Percentiles rank a stretch among this genome's conserved stretches.
Conservation (phyloP, 2,329 filamentous ascomycete genomes). For the Apiospora pterosperma region DNA sequence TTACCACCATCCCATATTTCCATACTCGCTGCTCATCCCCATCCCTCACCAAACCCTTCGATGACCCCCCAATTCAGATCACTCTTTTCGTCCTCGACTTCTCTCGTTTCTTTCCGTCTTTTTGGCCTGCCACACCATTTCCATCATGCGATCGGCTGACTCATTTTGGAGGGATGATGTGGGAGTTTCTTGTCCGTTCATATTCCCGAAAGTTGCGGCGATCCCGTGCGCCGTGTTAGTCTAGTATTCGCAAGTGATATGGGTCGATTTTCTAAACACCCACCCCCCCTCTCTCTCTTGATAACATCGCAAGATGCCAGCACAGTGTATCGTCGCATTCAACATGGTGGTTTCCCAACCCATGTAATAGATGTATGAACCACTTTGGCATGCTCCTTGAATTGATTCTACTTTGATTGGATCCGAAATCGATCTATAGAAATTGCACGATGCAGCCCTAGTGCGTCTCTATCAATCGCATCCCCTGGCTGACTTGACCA, state of each 20-base stretch:
- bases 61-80: slow-evolving; percentile 9
- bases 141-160: slow-evolving; percentile 23
- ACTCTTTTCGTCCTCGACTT: slow-evolving; percentile 20
- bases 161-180: slow-evolving; percentile 15
- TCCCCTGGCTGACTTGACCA: not conserved
- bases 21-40: slow-evolving; percentile 9
- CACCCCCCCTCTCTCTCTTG: slow-evolving; percentile 5
- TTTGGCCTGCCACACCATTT: slow-evolving; percentile 18
- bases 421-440: not conserved
- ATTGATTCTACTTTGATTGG: not conserved
- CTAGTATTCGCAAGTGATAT: slow-evolving; percentile 9
- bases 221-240: slow-evolving; percentile 14
- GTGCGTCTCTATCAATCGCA: not conserved
- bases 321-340: not conserved
- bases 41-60: slow-evolving; percentile 10
- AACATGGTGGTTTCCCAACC: not conserved
- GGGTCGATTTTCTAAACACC: not conserved
- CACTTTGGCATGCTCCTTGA: not conserved
- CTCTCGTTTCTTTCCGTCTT: slow-evolving; percentile 20
- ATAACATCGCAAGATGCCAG: slow-evolving; percentile 11
- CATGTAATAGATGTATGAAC: not conserved
- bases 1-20: not conserved
- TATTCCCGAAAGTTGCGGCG: not conserved
- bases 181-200: not conserved
- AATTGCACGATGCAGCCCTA: not conserved